Conservation (phyloP, 2,329 filamentous ascomycete species). For the Fusarium fracticaudum region DNA sequence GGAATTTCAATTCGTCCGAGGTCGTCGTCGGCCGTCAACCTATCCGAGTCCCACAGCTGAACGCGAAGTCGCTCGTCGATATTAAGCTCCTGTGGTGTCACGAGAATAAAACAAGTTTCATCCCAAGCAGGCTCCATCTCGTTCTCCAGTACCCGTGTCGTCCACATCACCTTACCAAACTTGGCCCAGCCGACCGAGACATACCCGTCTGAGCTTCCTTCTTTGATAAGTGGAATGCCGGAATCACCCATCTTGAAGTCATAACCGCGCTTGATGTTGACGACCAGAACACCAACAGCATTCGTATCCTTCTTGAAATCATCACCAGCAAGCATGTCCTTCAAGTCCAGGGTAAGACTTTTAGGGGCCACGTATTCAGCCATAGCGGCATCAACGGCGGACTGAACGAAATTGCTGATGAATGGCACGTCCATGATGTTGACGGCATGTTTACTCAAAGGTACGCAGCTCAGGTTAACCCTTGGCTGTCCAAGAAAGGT, state of each 20-base stretch:
- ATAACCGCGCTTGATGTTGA: constrained; percentile 72
- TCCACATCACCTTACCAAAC: constrained; percentile 71
- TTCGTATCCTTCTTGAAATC: constrained; percentile 81
- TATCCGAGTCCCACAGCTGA: constrained; percentile 81
- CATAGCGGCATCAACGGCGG: constrained; percentile 76
- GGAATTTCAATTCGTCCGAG: constrained; percentile 77
- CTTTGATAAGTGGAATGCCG: constrained; percentile 65
- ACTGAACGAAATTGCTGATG: constrained; percentile 79
- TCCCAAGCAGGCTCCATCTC: constrained; percentile 77
- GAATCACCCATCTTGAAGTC: constrained; percentile 78
- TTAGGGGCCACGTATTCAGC: constrained; percentile 82
- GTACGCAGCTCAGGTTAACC: constrained; percentile 75
- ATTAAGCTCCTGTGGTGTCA: constrained; percentile 76
- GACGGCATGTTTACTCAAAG: constrained; percentile 72
- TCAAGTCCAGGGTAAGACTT: constrained; percentile 76
- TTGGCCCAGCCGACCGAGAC: constrained; percentile 81
- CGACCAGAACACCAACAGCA: constrained; percentile 70
- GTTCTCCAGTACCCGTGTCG: constrained; percentile 69
- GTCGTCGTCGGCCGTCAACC: constrained; percentile 77
- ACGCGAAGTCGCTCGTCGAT: constrained; percentile 75
- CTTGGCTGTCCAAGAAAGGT: constrained; percentile 81
- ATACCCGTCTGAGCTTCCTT: constrained; percentile 74
- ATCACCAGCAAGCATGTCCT: constrained; percentile 80
- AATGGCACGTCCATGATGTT: constrained; percentile 81
- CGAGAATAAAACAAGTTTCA: constrained; percentile 74